Conservation (phyloP, 1,139 yeast genomes). For the Ashbya aceris region DNA sequence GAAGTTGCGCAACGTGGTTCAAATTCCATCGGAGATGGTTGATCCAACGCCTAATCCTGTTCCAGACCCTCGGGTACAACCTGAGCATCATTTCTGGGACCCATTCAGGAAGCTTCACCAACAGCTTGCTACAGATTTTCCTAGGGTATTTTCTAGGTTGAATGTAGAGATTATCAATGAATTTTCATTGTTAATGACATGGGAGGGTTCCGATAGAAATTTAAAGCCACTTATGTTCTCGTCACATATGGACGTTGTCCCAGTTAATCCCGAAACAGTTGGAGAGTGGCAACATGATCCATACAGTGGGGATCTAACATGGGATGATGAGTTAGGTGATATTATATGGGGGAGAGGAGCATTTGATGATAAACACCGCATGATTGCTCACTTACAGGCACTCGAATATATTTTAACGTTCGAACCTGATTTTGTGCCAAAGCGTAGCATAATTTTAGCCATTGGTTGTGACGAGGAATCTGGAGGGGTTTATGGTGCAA, state of each 20-base stretch:
- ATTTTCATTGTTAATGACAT: slow-evolving; percentile 55
- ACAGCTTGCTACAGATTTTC: slow-evolving; percentile 48
- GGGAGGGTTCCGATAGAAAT: slow-evolving; percentile 47
- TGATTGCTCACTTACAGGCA: slow-evolving; percentile 47
- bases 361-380: slow-evolving; percentile 50
- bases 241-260: slow-evolving; percentile 79
- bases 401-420: slow-evolving; percentile 34
- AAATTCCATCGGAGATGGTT: slow-evolving; percentile 16
- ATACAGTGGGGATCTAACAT: slow-evolving; percentile 43
- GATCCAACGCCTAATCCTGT: slow-evolving; percentile 8
- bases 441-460: slow-evolving; percentile 43
- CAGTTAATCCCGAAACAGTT: slow-evolving; percentile 52
- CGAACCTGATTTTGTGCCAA: slow-evolving; percentile 33
- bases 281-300: slow-evolving; percentile 61
- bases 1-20: slow-evolving; percentile 14
- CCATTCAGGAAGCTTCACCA: slow-evolving; percentile 43
- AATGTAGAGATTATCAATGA: slow-evolving; percentile 42
- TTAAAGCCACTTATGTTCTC: slow-evolving; percentile 59
- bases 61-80: slow-evolving; percentile 12
- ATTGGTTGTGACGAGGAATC: slow-evolving; percentile 63
- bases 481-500: slow-evolving; percentile 47
- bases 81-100: slow-evolving; percentile 25
- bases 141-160: slow-evolving; percentile 40
- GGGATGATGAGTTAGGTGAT: slow-evolving; percentile 42
- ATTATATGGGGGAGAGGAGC: slow-evolving; percentile 57